A percentile compares a stretch with the other conserved stretches of the same genome.
Conservation (phyloP, 2,329 filamentous ascomycete species). For the Nemania bipapillata region DNA sequence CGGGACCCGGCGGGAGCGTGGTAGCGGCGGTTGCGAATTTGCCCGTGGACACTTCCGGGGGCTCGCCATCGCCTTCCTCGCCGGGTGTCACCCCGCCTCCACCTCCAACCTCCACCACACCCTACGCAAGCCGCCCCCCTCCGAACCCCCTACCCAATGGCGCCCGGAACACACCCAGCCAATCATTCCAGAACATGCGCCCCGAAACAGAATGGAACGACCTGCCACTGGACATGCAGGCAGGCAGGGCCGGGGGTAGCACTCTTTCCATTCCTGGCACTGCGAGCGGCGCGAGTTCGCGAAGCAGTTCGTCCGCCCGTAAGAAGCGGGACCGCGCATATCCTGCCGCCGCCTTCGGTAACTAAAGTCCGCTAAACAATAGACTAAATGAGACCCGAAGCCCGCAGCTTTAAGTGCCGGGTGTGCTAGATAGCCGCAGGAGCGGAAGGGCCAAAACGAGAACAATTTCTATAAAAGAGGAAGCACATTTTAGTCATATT, state of each 20-base stretch:
- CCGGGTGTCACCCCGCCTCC: slow-evolving; percentile 26
- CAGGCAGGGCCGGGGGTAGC: slow-evolving; percentile 15
- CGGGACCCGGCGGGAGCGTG: slow-evolving; percentile 39
- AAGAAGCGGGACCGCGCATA: slow-evolving; percentile 72
- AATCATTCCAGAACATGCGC: slow-evolving; percentile 68
- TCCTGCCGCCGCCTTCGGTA: slow-evolving; percentile 70
- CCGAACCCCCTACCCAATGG: slow-evolving; percentile 47
- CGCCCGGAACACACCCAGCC: slow-evolving; percentile 38
- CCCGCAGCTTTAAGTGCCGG: neutral
- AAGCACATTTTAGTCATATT: neutral
- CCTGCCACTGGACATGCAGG: slow-evolving; percentile 67
- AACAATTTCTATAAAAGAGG: neutral
- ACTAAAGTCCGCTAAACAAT: slow-evolving; percentile 38
- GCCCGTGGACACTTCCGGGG: slow-evolving; percentile 23
- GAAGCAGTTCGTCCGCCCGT: slow-evolving; percentile 64
- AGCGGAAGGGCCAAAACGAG: neutral
- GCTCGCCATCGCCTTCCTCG: slow-evolving; percentile 18
- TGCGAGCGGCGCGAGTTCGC: slow-evolving; percentile 61
- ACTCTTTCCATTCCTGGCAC: slow-evolving; percentile 44
- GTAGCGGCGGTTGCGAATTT: slow-evolving; percentile 50
- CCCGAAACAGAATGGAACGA: slow-evolving; percentile 74
- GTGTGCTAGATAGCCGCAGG: neutral
- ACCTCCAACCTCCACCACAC: slow-evolving; percentile 23
- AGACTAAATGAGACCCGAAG: neutral
- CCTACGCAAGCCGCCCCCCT: slow-evolving; percentile 21